Percentiles rank a stretch among this genome's conserved stretches.
These are phyloP conservation scores for Lobosporangium transversale DNA, from an alignment of 192 early-diverging fungal species.

Conservation along the genomic window DNA sequence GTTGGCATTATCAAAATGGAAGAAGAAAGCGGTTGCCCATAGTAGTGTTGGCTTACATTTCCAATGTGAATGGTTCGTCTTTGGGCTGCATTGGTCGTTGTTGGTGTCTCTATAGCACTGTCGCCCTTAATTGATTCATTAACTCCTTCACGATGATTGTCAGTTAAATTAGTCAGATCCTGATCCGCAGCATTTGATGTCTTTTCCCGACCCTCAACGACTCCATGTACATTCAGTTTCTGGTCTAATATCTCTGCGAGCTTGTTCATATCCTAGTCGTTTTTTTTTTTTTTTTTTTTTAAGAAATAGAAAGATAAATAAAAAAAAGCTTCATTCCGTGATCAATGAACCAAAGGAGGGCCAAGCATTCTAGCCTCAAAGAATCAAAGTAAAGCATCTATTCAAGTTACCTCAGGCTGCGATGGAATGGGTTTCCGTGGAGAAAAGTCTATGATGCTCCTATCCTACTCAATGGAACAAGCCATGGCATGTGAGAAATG, in stretches of 20 bases:
- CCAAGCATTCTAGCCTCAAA: background rate
- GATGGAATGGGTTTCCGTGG: background rate
- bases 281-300: background rate
- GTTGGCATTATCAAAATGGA: too few species aligned
- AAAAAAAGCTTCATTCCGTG: too few species aligned
- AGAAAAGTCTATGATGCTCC: slow-evolving; percentile 47
- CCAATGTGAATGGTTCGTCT: slow-evolving; percentile 71
- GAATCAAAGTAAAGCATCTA: background rate
- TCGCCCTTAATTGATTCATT: background rate
- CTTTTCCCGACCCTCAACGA: background rate
- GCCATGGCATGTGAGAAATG: too few species aligned
- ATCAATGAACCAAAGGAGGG: too few species aligned
- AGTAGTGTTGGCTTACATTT: too few species aligned
- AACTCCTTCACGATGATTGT: background rate
- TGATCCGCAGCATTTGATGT: background rate
- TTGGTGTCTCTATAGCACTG: too few species aligned
- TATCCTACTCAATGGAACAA: slow-evolving; percentile 53
- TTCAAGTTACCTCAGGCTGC: slow-evolving; percentile 10
- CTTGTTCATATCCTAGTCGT: background rate
- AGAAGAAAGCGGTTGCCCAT: too few species aligned
- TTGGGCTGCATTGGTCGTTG: background rate
- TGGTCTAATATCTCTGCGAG: slow-evolving; percentile 6
- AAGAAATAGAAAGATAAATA: background rate
- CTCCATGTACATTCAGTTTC: background rate
- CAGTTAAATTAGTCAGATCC: background rate